Conservation (phyloP, 176 grass and related monocot species). For the Pharus latifolius region DNA sequence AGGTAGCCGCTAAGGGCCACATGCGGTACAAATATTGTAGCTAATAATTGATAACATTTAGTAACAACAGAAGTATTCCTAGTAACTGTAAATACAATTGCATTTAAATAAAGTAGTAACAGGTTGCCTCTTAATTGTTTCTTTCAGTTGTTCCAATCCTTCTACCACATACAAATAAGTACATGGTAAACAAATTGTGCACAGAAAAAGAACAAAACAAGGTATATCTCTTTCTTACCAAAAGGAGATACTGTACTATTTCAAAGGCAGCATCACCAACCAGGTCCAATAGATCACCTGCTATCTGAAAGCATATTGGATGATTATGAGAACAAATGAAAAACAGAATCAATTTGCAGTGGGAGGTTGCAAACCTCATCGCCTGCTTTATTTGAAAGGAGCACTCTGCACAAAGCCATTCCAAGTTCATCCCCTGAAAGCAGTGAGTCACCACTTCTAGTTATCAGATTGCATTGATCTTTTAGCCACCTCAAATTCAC, state of each 20-base stretch:
- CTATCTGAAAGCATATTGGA: slow-evolving; percentile 49
- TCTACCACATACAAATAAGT: background rate
- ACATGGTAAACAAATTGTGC: slow-evolving; percentile 19
- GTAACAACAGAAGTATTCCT: no score
- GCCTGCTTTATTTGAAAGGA: slow-evolving; percentile 76
- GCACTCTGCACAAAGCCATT: slow-evolving; percentile 83
- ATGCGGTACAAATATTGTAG: no score
- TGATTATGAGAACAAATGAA: background rate
- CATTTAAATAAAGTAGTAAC: no score
- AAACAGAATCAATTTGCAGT: background rate
- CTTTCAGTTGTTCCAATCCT: background rate
- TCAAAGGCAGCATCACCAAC: slow-evolving; percentile 87
- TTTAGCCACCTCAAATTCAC: slow-evolving; percentile 84
- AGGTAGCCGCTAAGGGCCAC: no score
- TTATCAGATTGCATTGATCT: slow-evolving; percentile 68
- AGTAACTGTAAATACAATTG: no score
- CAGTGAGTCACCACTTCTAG: slow-evolving; percentile 46
- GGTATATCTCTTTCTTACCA: slow-evolving; percentile 33
- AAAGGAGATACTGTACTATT: slow-evolving; percentile 76
- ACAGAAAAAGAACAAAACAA: background rate
- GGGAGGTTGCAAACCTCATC: slow-evolving; percentile 52
- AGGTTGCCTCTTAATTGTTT: background rate
- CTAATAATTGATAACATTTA: no score
- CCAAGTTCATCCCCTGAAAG: slow-evolving; percentile 90
- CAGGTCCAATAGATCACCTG: slow-evolving; percentile 85